Evolutionary conservation across 2,329 filamentous ascomycete species (phyloP), one percentile per base, ranked within the genome.

Genomic region (Clonostachys chloroleuca): DNA sequence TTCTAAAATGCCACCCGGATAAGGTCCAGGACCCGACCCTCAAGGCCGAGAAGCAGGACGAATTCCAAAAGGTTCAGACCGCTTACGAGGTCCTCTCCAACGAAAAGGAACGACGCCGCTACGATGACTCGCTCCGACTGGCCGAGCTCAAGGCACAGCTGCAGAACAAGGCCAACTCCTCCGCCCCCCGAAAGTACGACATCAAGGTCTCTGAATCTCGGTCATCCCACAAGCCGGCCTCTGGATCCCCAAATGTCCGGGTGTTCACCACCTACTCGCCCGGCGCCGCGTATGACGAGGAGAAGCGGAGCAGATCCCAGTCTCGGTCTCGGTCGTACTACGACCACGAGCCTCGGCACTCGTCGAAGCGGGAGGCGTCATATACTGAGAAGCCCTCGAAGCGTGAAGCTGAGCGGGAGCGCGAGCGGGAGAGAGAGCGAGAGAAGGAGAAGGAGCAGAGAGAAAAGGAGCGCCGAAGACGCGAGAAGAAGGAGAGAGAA

Each of bases 31-130:
- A 95, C 59, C 83, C 86, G 46, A 74, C 81, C 14, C 73, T 87
- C 58, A 95, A 94, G 68, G 81, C 83, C 49, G 73, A 82, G 56
- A 95, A 92, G 65, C 83, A 88, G 57, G 85, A 90, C 56, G 86
- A 95, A 67, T 99, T 97, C 60, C 91, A 96, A 67, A 84, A 83
- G 63, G 89, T 97, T 34, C 92, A 96, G 65, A 83, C 92, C 58
- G 92, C 94, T 44, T 99, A 96, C 68, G 94, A 97, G 67, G 75
- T 94, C 33, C 80, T 99, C 51, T 88, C 83, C 59, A 86, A 96
- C 61, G 87, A 92, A 30, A 75, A 72, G 7, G 82, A 85, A 61
- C 77, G 89, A 50, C 68, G 73, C 49, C 83, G 84, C 55, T 96
- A 96, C 65, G 90, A 97, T 67, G 83, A 90, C 45, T 79, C 85